Evolutionary conservation across 2,329 filamentous ascomycete species (phyloP).

Genomic region (Magnaporthiopsis incrustans): DNA sequence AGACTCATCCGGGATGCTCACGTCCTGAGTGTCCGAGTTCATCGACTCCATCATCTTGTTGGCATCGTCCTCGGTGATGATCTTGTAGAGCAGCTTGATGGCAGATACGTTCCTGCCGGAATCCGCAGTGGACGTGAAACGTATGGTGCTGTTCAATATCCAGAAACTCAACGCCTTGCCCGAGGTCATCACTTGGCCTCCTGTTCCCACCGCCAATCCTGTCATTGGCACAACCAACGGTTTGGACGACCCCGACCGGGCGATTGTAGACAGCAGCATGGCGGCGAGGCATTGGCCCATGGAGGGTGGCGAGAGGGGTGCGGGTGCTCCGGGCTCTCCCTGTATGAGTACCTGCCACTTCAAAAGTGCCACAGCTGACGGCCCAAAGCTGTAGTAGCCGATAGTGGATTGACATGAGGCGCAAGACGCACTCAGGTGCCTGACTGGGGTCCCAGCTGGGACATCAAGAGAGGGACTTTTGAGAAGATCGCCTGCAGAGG

Average conservation of each 20-base stretch:
- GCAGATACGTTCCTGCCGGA: slow-evolving; percentile 25
- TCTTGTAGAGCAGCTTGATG: slow-evolving; percentile 45
- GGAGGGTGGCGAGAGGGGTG: slow-evolving; percentile 23
- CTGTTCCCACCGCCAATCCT: slow-evolving; percentile 7
- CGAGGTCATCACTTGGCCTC: neutral
- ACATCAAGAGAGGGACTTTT: slow-evolving; percentile 1
- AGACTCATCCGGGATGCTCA: slow-evolving; percentile 43
- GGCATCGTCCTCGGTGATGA: slow-evolving; percentile 33
- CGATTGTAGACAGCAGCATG: slow-evolving; percentile 43
- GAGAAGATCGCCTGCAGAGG: neutral
- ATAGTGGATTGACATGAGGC: slow-evolving; percentile 35
- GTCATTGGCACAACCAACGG: slow-evolving; percentile 39
- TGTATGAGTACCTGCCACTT: slow-evolving; percentile 48
- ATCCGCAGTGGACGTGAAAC: slow-evolving; percentile 36
- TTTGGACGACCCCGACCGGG: slow-evolving; percentile 50
- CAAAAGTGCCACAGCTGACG: slow-evolving; percentile 41
- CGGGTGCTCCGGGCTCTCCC: slow-evolving; percentile 17
- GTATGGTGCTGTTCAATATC: slow-evolving; percentile 48
- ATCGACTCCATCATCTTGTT: slow-evolving; percentile 42
- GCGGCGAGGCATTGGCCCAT: slow-evolving; percentile 44
- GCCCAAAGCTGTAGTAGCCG: slow-evolving; percentile 38
- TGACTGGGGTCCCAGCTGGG: slow-evolving; percentile 5
- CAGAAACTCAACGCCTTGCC: slow-evolving; percentile 37
- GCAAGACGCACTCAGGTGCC: slow-evolving; percentile 35
- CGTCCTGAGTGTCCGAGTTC: slow-evolving; percentile 50